These are phyloP conservation scores for Musa troglodytarum DNA, from an alignment of 176 grass and related monocot genomes.

Conservation along the genomic window DNA sequence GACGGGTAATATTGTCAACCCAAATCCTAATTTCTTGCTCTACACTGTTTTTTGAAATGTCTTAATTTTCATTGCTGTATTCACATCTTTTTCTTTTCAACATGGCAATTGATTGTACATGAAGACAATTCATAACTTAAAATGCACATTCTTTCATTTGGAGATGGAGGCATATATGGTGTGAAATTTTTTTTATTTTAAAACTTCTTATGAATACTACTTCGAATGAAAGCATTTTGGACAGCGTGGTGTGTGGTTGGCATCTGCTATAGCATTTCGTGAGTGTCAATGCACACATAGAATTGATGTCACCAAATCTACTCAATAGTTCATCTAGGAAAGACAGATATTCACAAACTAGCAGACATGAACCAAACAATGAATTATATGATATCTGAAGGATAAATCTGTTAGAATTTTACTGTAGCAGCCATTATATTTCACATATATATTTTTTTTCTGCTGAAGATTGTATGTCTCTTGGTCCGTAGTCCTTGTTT, in stretches of 20 bases:
- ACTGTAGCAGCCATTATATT: not conserved
- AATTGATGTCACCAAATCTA: not conserved
- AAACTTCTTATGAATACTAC: not conserved
- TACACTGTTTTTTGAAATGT: not conserved
- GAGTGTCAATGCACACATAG: not conserved
- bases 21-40: slow-evolving; percentile 10
- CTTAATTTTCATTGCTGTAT: too few species aligned
- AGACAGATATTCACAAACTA: not conserved
- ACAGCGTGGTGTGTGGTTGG: too few species aligned
- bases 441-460: not conserved
- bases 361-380: not conserved
- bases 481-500: not conserved
- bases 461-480: not conserved
- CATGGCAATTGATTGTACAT: not conserved
- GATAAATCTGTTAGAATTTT: not conserved
- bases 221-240: too few species aligned
- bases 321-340: not conserved
- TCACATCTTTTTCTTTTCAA: not conserved
- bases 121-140: not conserved
- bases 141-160: not conserved
- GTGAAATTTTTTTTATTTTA: not conserved
- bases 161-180: not conserved
- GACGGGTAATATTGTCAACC: slow-evolving; percentile 59
- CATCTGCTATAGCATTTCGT: too few species aligned
- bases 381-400: not conserved